phyloP scores from a whole-genome alignment of 2,329 filamentous ascomycete species.

The Diaporthe citriasiana region DNA sequence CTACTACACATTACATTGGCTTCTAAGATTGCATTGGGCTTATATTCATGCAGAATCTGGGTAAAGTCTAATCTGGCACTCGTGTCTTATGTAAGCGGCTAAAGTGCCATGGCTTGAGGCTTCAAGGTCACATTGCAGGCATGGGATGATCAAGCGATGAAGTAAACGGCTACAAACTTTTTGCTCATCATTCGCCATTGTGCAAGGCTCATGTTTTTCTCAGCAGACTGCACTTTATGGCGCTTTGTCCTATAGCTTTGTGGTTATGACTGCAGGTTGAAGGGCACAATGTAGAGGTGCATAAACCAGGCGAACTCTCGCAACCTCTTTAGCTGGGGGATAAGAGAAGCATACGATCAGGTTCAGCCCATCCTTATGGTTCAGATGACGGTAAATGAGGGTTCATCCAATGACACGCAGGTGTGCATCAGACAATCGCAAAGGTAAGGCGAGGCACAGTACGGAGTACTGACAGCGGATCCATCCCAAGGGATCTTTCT shows the following conservation, averaged over 20 bases:
- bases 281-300: neutral
- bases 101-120: neutral
- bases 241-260: neutral
- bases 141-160: slow-evolving; percentile 7
- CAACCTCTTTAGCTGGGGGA: neutral
- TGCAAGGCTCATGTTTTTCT: neutral
- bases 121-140: slow-evolving; percentile 19
- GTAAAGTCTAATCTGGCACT: neutral
- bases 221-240: neutral
- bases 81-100: slow-evolving; percentile 13
- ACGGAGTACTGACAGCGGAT: neutral
- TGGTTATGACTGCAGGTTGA: neutral
- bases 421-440: neutral
- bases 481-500: slow-evolving; percentile 9
- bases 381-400: slow-evolving; percentile 5
- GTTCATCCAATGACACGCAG: slow-evolving; percentile 15
- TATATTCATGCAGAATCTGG: neutral
- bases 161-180: slow-evolving; percentile 5
- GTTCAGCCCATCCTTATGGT: neutral
- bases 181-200: neutral
- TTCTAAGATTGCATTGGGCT: neutral
- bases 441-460: neutral
- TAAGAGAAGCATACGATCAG: neutral
- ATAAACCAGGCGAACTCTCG: too few relatives aligned
- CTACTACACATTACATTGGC: neutral